A percentile compares a stretch with the other conserved stretches of the same genome.
Conservation (phyloP, 495 filamentous ascomycete species). For the Cenococcum geophilum region DNA sequence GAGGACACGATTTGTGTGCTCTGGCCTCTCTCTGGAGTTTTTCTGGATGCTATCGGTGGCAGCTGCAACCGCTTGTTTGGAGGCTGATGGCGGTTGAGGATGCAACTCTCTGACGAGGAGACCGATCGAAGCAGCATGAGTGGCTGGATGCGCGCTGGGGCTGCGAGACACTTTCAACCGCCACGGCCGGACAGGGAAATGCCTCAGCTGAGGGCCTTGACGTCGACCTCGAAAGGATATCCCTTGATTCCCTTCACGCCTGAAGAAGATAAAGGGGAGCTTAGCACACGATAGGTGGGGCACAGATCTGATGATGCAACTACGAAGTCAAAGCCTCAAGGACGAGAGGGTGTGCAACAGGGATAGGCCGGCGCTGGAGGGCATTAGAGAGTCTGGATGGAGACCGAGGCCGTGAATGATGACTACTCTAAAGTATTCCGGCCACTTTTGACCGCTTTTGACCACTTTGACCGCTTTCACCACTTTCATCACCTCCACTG, state of each 20-base stretch:
- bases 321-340: background rate
- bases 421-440: too few species aligned
- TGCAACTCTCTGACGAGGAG: background rate
- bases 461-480: too few species aligned
- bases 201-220: background rate
- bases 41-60: too few species aligned
- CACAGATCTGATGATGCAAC: background rate
- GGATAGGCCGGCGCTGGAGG: background rate
- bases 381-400: background rate
- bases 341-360: slow-evolving; percentile 7
- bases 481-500: too few species aligned
- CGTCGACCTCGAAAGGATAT: background rate
- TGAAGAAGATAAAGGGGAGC: background rate
- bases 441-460: too few species aligned
- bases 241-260: too few species aligned
- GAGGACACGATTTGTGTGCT: too few species aligned
- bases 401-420: background rate
- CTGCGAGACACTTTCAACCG: background rate
- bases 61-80: background rate
- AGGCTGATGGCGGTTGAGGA: background rate
- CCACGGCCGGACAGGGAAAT: background rate
- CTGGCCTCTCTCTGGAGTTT: too few species aligned
- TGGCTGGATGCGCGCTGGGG: background rate
- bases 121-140: background rate
- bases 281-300: background rate